phyloP scores from a whole-genome alignment of 2,329 filamentous ascomycete species.

The Lachnellula hyalina region DNA sequence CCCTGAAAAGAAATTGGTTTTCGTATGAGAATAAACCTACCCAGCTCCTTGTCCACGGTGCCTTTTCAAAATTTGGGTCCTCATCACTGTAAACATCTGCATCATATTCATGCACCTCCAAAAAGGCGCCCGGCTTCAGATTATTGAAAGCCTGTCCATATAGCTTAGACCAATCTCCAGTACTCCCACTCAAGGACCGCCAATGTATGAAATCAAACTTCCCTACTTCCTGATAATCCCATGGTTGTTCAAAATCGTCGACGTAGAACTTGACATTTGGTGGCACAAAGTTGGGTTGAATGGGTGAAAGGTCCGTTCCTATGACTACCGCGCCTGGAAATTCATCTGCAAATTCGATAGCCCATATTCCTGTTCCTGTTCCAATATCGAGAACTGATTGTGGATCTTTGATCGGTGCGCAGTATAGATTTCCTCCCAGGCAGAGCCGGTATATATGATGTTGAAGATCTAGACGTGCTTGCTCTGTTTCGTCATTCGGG shows the following conservation, averaged over 20 bases:
- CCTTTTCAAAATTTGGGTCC: slow-evolving; percentile 32
- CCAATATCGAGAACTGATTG: slow-evolving; percentile 36
- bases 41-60: slow-evolving; percentile 11
- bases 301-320: slow-evolving; percentile 32
- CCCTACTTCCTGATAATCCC: slow-evolving; percentile 37
- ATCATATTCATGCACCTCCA: slow-evolving; percentile 29
- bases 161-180: slow-evolving; percentile 51
- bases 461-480: slow-evolving; percentile 26
- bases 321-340: slow-evolving; percentile 30
- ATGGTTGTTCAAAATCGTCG: slow-evolving; percentile 50
- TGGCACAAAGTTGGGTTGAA: slow-evolving; percentile 44
- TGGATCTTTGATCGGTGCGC: slow-evolving; percentile 28
- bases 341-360: slow-evolving; percentile 34
- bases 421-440: slow-evolving; percentile 21
- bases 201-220: slow-evolving; percentile 57
- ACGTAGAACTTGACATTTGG: slow-evolving; percentile 59
- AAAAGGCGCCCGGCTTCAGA: slow-evolving; percentile 35
- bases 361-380: slow-evolving; percentile 27
- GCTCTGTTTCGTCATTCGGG: slow-evolving; percentile 29
- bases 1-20: too few relatives aligned
- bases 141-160: slow-evolving; percentile 46
- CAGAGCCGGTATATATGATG: slow-evolving; percentile 26
- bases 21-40: too few relatives aligned
- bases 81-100: slow-evolving; percentile 39
- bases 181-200: slow-evolving; percentile 50